Evolutionary conservation across 768 basidiomycete species (phyloP).

Genomic region (Tricholoma matsutake): DNA sequence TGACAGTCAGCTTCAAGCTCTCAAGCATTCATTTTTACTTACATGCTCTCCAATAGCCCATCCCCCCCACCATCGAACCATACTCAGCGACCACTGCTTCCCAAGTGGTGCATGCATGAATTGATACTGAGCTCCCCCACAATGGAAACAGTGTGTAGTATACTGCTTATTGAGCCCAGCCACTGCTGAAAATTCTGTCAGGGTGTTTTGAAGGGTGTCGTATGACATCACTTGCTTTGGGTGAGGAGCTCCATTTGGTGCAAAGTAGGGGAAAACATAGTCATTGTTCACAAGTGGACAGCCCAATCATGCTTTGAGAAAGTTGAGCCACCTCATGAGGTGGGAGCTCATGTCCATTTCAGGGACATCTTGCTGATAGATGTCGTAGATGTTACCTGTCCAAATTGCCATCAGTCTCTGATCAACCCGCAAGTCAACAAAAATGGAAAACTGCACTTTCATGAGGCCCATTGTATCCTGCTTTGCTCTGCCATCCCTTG

Average conservation of each 20-base stretch:
- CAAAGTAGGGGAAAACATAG: constrained; percentile 32
- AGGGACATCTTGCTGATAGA: constrained; percentile 30
- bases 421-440: not conserved
- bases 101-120: too few species aligned
- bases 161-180: constrained; percentile 24
- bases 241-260: constrained; percentile 23
- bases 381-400: constrained; percentile 29
- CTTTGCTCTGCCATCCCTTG: too few species aligned
- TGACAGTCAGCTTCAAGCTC: too few species aligned
- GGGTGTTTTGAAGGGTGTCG: too few species aligned
- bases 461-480: too few species aligned
- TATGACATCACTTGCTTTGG: constrained; percentile 23
- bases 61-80: too few species aligned
- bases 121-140: constrained; percentile 19
- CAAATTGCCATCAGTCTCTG: not conserved
- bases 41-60: too few species aligned
- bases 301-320: constrained; percentile 16
- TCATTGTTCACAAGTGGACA: constrained; percentile 19
- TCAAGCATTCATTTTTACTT: too few species aligned
- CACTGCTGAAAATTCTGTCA: constrained; percentile 20
- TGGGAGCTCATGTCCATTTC: constrained; percentile 28
- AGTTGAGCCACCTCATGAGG: constrained; percentile 21
- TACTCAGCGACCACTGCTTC: too few species aligned
- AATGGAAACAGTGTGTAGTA: constrained; percentile 34
- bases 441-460: too few species aligned